Base-by-base conservation (phyloP, 108 stramenopile species). In the Bacterosira constricta region DNA sequence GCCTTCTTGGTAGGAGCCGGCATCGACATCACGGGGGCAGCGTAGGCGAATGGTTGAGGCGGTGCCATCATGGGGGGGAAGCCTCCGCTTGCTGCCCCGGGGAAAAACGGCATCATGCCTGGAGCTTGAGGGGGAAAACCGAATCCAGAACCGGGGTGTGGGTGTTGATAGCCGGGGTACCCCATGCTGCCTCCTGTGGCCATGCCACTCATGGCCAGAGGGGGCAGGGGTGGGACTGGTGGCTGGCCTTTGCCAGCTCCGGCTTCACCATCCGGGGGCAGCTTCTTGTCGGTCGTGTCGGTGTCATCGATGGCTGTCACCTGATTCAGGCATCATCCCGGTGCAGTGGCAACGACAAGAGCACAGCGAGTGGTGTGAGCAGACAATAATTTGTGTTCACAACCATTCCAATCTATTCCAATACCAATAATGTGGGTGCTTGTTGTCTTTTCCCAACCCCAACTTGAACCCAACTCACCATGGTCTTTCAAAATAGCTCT, bases 41-140 rank as follows among this genome's bases (percentile, higher is more conserved):
- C 47, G 47, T 49, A 49, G 47, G 18, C 55, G 55, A 34, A 56
- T 15, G 55, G 55, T 3, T 27, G 35, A n/a, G 0, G 51, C n/a
- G n/a, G n/a, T n/a, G 27, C 11, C 53, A 52, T 52, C 53, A 56
- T 56, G 55, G 55, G 55, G 6, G 55, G 55, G 32, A 36, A 56
- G 10, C 15, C 55, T 37, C 55, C 55, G n/a, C n/a, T n/a, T 42
- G 15, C 41, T n/a, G n/a, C 17, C 17, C 55, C 55, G 34, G 3
- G n/a, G 32, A 17, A 17, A 6, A 20, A 34, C 30, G 53, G 31
- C 53, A 56, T 36, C 55, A 56, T 56, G n/a, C n/a, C n/a, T n/a
- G n/a, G n/a, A 32, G n/a, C 4, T n/a, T 56, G 55, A 15, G 55
- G 55, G 10, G 55, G 55, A 18, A 56, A 56, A 3, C 32, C 4